Conservation (phyloP, 495 filamentous ascomycete species). For the Annulohypoxylon nitens region DNA sequence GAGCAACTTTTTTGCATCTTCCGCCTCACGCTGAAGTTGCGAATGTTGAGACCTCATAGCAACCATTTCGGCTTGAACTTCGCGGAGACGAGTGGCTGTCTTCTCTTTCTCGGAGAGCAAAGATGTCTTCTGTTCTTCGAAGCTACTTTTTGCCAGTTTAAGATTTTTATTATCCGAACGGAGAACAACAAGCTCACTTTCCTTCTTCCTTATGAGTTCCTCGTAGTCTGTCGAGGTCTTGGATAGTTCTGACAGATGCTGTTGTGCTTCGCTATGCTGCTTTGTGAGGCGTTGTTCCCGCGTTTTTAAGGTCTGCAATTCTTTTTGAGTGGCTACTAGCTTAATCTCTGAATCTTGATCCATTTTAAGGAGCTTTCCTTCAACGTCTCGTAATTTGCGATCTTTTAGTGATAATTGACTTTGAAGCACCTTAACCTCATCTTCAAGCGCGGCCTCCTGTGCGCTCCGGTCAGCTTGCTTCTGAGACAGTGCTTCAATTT, state of each 20-base stretch:
- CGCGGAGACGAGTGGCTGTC: conserved; percentile 79
- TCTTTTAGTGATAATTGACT: conserved; percentile 92
- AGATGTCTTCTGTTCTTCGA: conserved; percentile 79
- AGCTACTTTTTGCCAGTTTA: conserved; percentile 78
- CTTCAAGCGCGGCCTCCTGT: conserved; percentile 77
- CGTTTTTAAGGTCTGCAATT: conserved; percentile 76
- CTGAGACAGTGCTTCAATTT: conserved; percentile 74
- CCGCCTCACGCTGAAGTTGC: conserved; percentile 87
- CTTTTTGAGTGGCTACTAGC: conserved; percentile 82
- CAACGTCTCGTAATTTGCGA: conserved; percentile 88
- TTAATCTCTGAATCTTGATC: conserved; percentile 95
- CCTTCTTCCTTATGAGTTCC: conserved; percentile 90
- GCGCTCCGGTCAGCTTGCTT: conserved; percentile 76
- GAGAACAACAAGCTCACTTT: conserved; percentile 89
- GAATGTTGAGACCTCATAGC: conserved; percentile 85
- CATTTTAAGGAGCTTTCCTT: conserved; percentile 82
- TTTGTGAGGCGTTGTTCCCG: conserved; percentile 80
- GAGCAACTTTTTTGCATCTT: conserved; percentile 86
- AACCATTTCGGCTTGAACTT: conserved; percentile 88
- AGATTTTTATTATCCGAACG: conserved; percentile 84
- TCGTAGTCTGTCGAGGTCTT: conserved; percentile 94
- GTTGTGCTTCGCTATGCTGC: conserved; percentile 86
- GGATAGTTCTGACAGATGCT: conserved; percentile 88
- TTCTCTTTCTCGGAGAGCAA: conserved; percentile 83
- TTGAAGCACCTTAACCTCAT: conserved; percentile 90